Conservation (phyloP, 148 eudicot genomes). For the Rhododendron henanense region DNA sequence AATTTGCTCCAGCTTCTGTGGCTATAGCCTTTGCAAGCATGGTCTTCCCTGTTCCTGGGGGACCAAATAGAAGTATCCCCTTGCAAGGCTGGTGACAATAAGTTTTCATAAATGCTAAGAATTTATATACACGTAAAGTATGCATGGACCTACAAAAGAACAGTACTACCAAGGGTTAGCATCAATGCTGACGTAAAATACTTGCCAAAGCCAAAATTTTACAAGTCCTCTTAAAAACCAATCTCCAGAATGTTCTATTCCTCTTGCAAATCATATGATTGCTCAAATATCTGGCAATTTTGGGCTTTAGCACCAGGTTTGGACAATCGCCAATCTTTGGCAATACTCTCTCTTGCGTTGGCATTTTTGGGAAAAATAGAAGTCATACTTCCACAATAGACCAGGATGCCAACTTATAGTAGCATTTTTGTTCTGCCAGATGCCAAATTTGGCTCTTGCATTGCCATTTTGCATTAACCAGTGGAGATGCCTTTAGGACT, state of each 20-base stretch:
- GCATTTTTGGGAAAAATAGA: not conserved
- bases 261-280: not conserved
- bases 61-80: conserved; percentile 90
- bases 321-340: not conserved
- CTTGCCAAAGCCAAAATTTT: not conserved
- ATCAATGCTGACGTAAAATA: not conserved
- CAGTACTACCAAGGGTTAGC: not conserved
- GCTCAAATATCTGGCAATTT: not conserved
- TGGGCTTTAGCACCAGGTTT: not conserved
- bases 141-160: not conserved
- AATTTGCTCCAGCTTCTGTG: conserved; percentile 97
- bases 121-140: not conserved
- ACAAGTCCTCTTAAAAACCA: not conserved
- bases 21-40: conserved; percentile 99
- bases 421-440: not conserved
- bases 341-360: not conserved
- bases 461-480: not conserved
- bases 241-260: not conserved
- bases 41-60: conserved; percentile 97
- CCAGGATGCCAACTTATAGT: not conserved
- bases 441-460: not conserved
- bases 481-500: not conserved
- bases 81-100: conserved; percentile 79
- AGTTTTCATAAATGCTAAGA: not conserved
- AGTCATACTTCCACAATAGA: not conserved